Conservation (phyloP, 495 filamentous ascomycete species). For the Hypoxylon fuscum region DNA sequence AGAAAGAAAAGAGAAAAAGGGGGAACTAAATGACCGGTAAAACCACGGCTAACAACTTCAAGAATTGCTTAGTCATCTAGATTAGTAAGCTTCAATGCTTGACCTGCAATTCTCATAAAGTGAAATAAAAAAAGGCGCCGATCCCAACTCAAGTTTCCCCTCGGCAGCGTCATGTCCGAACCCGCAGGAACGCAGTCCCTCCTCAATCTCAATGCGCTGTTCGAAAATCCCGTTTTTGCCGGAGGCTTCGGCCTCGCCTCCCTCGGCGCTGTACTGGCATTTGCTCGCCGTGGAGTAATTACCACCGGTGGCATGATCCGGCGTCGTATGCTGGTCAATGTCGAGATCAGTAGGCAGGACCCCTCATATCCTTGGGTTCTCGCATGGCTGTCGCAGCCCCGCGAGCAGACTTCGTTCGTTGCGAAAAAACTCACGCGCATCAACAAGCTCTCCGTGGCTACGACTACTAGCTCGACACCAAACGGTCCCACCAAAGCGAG, state of each 20-base stretch:
- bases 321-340: constrained; percentile 87
- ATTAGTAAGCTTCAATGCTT: too few species aligned
- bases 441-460: constrained; percentile 59
- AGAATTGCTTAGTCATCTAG: constrained; percentile 28
- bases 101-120: too few species aligned
- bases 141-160: constrained; percentile 13
- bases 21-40: too few species aligned
- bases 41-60: too few species aligned
- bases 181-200: constrained; percentile 37
- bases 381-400: constrained; percentile 89
- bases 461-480: constrained; percentile 67
- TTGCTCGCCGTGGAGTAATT: constrained; percentile 77
- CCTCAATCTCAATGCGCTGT: constrained; percentile 59
- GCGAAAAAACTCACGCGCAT: constrained; percentile 58
- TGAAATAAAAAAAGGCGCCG: constrained; percentile 8
- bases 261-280: constrained; percentile 77
- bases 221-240: constrained; percentile 66
- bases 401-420: constrained; percentile 59
- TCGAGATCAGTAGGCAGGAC: constrained; percentile 94
- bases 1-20: too few species aligned
- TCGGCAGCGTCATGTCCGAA: constrained; percentile 44
- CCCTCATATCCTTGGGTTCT: constrained; percentile 94
- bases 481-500: constrained; percentile 74
- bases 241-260: constrained; percentile 84
- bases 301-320: constrained; percentile 75